Evolutionary conservation across 2,329 filamentous ascomycete genomes (phyloP), one percentile per base, ranked within the genome.

Genomic region (Xylariaceae sp.): DNA sequence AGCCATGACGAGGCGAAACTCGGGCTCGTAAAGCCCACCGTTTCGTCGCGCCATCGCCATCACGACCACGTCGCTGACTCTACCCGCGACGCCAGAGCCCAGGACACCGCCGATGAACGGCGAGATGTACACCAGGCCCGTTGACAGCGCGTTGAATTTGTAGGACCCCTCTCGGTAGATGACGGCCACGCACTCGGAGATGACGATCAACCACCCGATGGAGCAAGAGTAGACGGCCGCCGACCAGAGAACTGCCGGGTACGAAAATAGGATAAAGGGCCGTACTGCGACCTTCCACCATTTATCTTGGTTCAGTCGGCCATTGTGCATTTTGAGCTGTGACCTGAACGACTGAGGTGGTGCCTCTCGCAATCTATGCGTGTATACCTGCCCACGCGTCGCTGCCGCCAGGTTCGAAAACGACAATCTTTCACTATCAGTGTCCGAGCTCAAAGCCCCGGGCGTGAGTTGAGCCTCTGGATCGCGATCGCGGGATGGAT

Each of bases 11-110:
- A 96, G 80, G 5, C 91, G 83, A 67, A 95, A 97, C 70, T 97
- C 92, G 0, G 92, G 92, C 70, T 97, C 92, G 69, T 96, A 97
- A 2, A 97, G 76, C 1, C 92, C 92, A n/a, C 89, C 90, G 63
- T 97, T 97, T 31, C 85, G 84, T 37, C 85, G 81, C 2, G 89
- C 80, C 87, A 97, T 90, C 55, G 76, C 86, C 50, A 84, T 84
- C 4, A 96, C 91, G 47, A 97, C 84, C 2, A 92, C 65, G 65
- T 97, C 94, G 3, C 88, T 94, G 9, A 96, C 79, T 66, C 87
- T 89, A 41, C 92, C 94, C 0, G 92, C 92, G 0, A 96, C 89
- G 0, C 87, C 91, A 0, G 91, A 96, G n/a, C 92, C 92, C 0
- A 96, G 77, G 3, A 97, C 80, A 6, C 89, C 91, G 11, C 91